Evolutionary conservation across 2,329 filamentous ascomycete species (phyloP).

Genomic region (Talaromyces marneffei): DNA sequence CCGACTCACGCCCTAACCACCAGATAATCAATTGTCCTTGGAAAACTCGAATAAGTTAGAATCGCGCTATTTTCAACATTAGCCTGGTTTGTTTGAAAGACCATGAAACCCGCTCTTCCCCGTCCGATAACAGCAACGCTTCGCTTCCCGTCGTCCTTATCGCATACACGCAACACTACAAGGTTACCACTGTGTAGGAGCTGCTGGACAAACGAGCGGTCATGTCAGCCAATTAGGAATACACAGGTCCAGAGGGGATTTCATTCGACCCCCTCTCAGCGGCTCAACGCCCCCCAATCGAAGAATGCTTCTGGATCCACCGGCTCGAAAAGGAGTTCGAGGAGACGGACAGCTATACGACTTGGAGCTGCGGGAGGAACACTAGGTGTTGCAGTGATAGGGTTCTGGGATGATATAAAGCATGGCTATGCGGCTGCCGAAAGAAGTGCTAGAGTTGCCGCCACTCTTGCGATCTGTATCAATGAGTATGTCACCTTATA

Average conservation of each 20-base stretch:
- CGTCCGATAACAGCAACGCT: neutral
- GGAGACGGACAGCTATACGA: constrained; percentile 24
- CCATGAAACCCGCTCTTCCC: constrained; percentile 11
- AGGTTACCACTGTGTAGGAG: constrained; percentile 1
- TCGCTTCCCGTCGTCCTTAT: neutral
- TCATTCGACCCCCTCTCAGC: neutral
- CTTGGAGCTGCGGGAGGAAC: constrained; percentile 30
- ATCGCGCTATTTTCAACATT: neutral
- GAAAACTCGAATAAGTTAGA: neutral
- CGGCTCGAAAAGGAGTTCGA: neutral
- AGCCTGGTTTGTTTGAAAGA: neutral
- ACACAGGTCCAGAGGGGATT: neutral
- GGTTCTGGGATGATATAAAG: constrained; percentile 62
- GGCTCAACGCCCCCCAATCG: neutral
- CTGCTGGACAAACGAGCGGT: constrained; percentile 3
- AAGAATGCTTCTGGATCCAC: neutral
- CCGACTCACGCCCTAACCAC: neutral
- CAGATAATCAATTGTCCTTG: neutral
- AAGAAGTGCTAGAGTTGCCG: constrained; percentile 71
- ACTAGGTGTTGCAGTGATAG: constrained; percentile 41
- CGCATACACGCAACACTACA: neutral
- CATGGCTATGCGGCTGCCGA: constrained; percentile 69
- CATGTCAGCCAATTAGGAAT: neutral
- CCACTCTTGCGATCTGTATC: constrained; percentile 71
- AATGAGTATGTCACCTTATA: constrained; percentile 66